Conservation (phyloP, 129 eudicot genomes). For the Lonicera japonica region DNA sequence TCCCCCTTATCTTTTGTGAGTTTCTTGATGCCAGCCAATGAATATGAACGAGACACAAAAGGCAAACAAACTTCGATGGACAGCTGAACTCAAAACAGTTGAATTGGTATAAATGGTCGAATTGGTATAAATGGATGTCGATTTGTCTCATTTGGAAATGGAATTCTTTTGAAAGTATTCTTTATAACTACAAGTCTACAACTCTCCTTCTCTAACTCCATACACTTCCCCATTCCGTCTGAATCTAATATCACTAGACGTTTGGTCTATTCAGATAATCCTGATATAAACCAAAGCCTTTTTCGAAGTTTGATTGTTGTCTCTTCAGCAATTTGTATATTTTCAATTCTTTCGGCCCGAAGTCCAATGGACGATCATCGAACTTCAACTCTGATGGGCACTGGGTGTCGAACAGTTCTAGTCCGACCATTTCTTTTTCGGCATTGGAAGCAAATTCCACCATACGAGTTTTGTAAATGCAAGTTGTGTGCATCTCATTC, state of each 20-base stretch:
- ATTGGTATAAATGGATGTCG: no score
- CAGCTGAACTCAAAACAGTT: no score
- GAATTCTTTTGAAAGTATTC: no score
- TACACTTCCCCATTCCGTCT: no score
- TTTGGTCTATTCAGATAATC: conserved; percentile 10
- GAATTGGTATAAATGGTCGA: no score
- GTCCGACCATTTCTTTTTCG: conserved; percentile 17
- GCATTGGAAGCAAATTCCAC: conserved; percentile 12
- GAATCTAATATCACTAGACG: neutral
- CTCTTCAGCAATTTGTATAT: conserved; percentile 30
- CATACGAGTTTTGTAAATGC: conserved; percentile 27
- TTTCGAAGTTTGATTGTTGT: conserved; percentile 38
- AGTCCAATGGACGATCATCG: conserved; percentile 7
- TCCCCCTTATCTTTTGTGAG: no score
- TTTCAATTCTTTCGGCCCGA: conserved; percentile 37
- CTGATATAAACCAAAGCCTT: conserved; percentile 35
- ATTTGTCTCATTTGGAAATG: no score
- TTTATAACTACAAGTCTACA: no score
- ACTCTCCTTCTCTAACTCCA: no score
- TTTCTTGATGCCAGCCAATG: no score
- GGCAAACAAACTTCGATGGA: no score
- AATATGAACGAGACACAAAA: no score
- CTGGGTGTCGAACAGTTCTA: conserved; percentile 32
- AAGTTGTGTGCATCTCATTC: conserved; percentile 21
- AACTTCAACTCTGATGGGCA: conserved; percentile 49